A percentile compares a stretch with the other conserved stretches of the same genome.
Conservation (phyloP, 768 basidiomycete genomes). For the Auriscalpium vulgare region DNA sequence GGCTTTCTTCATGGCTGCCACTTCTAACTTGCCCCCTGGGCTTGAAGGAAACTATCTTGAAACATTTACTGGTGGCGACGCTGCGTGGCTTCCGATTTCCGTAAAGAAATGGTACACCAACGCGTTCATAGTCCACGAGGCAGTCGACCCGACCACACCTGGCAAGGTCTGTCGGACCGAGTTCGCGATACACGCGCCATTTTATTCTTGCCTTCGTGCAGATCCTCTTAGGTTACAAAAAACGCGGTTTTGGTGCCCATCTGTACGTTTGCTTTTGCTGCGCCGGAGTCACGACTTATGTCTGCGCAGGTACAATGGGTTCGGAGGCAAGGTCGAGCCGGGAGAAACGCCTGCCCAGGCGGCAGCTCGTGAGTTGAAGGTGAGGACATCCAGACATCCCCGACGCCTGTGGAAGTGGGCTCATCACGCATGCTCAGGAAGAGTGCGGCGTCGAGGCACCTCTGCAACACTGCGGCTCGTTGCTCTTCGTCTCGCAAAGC, state of each 20-base stretch:
- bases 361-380: constrained; percentile 69
- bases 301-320: constrained; percentile 71
- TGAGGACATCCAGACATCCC: constrained; percentile 14
- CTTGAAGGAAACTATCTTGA: constrained; percentile 25
- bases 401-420: too few relatives aligned
- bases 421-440: constrained; percentile 43
- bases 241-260: constrained; percentile 64
- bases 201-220: constrained; percentile 19
- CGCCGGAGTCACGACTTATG: not conserved
- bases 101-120: constrained; percentile 54
- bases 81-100: constrained; percentile 40
- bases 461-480: constrained; percentile 52
- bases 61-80: constrained; percentile 33
- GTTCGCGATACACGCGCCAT: constrained; percentile 5
- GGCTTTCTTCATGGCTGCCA: too few relatives aligned
- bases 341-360: constrained; percentile 63
- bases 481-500: constrained; percentile 54
- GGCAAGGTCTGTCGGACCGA: not conserved
- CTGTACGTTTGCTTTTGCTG: constrained; percentile 30
- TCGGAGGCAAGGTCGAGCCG: constrained; percentile 80
- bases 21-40: constrained; percentile 34
- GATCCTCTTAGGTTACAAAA: constrained; percentile 72
- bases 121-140: constrained; percentile 52
- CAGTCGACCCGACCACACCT: constrained; percentile 31
- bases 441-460: constrained; percentile 70